A percentile compares a stretch with the other conserved stretches of the same genome.
Conservation (phyloP, 805 yeast genomes). For the Pichia cabralensis region DNA sequence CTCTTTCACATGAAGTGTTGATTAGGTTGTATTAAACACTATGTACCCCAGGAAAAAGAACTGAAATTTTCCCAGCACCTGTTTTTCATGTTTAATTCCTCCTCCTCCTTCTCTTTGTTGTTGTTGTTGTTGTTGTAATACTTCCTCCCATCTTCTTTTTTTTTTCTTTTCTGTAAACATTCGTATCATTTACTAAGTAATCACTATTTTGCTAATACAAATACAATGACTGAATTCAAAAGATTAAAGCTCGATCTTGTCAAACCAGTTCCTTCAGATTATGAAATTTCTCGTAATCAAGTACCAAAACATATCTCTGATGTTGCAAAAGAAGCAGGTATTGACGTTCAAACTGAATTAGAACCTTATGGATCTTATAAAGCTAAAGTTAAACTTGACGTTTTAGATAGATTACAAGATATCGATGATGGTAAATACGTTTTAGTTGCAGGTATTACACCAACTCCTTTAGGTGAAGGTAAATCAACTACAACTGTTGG, state of each 20-base stretch:
- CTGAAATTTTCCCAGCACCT: no score
- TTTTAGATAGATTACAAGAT: conserved; percentile 55
- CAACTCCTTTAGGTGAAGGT: conserved; percentile 98
- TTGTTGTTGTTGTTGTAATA: no score
- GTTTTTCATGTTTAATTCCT: no score
- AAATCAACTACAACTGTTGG: conserved; percentile 96
- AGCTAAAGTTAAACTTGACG: conserved; percentile 72
- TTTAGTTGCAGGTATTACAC: conserved; percentile 94
- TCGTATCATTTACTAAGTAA: no score
- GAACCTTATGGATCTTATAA: conserved; percentile 85
- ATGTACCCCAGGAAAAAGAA: no score
- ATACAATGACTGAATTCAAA: conserved; percentile 26
- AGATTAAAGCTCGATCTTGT: conserved; percentile 28
- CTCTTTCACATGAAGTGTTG: no score
- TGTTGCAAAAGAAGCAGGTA: conserved; percentile 77
- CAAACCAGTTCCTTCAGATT: conserved; percentile 82
- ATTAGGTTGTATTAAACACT: no score
- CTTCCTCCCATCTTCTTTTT: conserved; percentile 1
- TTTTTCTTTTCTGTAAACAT: neutral
- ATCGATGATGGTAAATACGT: conserved; percentile 75
- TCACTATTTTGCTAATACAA: neutral
- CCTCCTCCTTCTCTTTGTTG: no score
- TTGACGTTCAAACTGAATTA: conserved; percentile 62
- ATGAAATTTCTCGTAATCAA: conserved; percentile 82
- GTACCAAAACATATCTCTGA: conserved; percentile 70